Evolutionary conservation across 2,329 filamentous ascomycete species (phyloP).

Genomic region (Fusarium sp.): DNA sequence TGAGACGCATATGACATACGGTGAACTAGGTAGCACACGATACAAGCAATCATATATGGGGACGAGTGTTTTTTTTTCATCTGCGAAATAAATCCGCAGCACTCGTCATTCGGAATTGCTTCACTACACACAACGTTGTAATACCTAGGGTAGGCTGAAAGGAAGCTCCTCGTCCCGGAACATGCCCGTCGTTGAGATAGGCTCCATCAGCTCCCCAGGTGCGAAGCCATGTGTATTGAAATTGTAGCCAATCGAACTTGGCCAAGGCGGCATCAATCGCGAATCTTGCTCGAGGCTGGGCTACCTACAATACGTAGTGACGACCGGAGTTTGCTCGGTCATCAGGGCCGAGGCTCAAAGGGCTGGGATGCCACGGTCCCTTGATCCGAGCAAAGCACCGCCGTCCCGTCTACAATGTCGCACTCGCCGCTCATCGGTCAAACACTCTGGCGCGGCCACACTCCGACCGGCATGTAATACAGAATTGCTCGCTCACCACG

Average conservation of each 20-base stretch:
- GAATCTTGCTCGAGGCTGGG: neutral
- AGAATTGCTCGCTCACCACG: neutral
- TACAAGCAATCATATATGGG: neutral
- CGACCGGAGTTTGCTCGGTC: slow-evolving; percentile 22
- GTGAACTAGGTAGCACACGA: neutral
- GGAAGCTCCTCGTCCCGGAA: slow-evolving; percentile 15
- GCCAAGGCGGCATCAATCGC: neutral
- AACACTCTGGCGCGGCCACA: slow-evolving; percentile 7
- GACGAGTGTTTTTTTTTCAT: neutral
- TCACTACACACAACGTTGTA: neutral
- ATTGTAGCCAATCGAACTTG: slow-evolving; percentile 12
- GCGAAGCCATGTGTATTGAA: slow-evolving; percentile 2
- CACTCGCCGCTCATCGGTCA: neutral
- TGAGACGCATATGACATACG: neutral
- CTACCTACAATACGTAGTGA: neutral
- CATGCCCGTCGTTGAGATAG: slow-evolving; percentile 21
- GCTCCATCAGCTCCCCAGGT: neutral
- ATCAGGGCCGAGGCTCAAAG: slow-evolving; percentile 41
- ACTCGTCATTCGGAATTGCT: neutral
- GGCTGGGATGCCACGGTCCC: slow-evolving; percentile 28
- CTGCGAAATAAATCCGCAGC: neutral
- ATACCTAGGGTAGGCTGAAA: slow-evolving; percentile 9
- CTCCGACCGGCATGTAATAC: slow-evolving; percentile 3
- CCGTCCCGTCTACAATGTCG: neutral
- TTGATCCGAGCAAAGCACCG: slow-evolving; percentile 41